Evolutionary conservation across 148 eudicot species (phyloP), one percentile per base, ranked within the genome.

Genomic region (Linanthus parryae): DNA sequence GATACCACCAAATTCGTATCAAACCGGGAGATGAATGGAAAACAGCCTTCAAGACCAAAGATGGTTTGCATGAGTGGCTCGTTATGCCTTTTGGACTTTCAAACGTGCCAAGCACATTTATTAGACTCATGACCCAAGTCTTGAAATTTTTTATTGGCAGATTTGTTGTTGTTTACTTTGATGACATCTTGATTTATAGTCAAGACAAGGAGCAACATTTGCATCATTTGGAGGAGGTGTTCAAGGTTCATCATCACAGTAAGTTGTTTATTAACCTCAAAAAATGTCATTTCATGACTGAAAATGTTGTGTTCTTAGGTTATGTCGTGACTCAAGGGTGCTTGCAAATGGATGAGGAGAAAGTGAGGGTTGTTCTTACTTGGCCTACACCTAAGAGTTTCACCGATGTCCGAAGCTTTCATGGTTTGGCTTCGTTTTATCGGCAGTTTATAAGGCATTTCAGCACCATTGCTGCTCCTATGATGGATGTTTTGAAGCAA

Each of bases 381-480:
- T 40, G 44, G 44, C 44, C 44, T 40, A 40, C 5, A 16, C 44
- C 44, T 40, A 40, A 40, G 18, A 40, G 5, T 12, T 13, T 40
- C 5, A 16, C 16, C 14, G 44, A 40, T 12, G 15, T 40, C 14
- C n/a, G 44, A 40, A 40, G 44, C 14, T 40, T 40, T 16, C 44
- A 40, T 40, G 18, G 44, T 16, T 40, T 40, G 44, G 44, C 44
- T 6, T 40, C 44, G 8, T 40, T 40, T 16, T 40, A 40, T 40
- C n/a, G 44, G 5, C 4, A 16, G 7, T 40, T 40, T 40, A 16
- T 40, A 4, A 12, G 16, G 4, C 5, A 40, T 16, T 13, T 40
- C 18, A 40, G 5, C 44, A 12, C 44, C 16, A 16, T 40, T 12
- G 18, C 15, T 13, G 14, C 44, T 13, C 14, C 44, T 12, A 5